These are phyloP conservation scores for Metschnikowia aberdeeniae DNA, from an alignment of 805 yeast genomes.

Conservation along the genomic window DNA sequence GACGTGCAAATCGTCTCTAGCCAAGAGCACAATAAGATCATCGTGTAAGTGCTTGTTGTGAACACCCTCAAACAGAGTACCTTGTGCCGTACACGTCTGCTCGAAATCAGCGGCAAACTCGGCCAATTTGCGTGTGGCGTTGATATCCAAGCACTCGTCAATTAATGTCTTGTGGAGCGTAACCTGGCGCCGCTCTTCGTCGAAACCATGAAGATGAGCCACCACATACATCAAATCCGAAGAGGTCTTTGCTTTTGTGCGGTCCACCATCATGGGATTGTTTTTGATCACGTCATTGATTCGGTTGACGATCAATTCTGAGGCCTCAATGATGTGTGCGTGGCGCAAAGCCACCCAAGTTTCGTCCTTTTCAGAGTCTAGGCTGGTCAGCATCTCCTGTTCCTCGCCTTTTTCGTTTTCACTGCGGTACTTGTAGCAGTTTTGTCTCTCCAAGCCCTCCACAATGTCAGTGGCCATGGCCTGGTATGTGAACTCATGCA, in stretches of 20 bases:
- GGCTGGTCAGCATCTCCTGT: constrained; percentile 29
- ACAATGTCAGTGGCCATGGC: constrained; percentile 84
- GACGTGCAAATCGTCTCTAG: constrained; percentile 44
- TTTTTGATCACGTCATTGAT: constrained; percentile 64
- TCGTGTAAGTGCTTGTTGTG: constrained; percentile 58
- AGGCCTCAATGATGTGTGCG: constrained; percentile 70
- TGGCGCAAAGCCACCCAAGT: constrained; percentile 73
- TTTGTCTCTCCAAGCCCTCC: constrained; percentile 38
- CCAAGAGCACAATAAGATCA: constrained; percentile 53
- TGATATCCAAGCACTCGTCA: constrained; percentile 60
- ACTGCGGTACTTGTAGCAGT: constrained; percentile 47
- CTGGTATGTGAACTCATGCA: constrained; percentile 89
- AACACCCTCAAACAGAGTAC: constrained; percentile 63
- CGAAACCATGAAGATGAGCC: constrained; percentile 64
- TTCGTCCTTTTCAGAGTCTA: constrained; percentile 61
- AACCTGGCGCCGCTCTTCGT: constrained; percentile 58
- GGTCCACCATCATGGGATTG: constrained; percentile 72
- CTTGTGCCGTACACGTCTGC: constrained; percentile 74
- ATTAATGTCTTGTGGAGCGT: constrained; percentile 58
- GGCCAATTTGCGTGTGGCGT: constrained; percentile 56
- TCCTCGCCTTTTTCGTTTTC: constrained; percentile 49
- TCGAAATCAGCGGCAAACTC: constrained; percentile 77
- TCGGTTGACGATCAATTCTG: constrained; percentile 54
- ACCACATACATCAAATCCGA: constrained; percentile 73
- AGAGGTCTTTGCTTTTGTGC: constrained; percentile 58